Evolutionary conservation across 768 basidiomycete genomes (phyloP), one percentile per base, ranked within the genome.

Genomic region (Calocybe cyanea): DNA sequence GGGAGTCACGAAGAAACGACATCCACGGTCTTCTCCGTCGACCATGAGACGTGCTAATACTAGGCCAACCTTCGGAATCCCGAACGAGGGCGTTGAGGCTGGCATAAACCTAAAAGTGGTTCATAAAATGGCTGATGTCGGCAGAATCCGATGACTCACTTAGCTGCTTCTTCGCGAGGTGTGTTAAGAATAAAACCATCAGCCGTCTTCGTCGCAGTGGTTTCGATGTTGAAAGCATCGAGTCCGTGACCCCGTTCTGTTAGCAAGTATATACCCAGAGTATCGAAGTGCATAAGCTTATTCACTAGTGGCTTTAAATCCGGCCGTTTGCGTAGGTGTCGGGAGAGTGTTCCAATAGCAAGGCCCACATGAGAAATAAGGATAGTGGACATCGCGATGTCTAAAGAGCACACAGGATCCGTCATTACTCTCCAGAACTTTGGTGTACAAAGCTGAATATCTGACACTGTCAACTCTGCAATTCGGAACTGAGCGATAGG

Each of bases 181-280:
- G 78, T 76, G 49, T 80, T 60, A 32, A 80, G 68, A 35, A 76
- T 64, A 47, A 73, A 79, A 3, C 77, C 78, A 43, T 69, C 61
- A 4, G 60, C 38, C 2, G 70, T 72, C 45, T 64, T 66, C 0
- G 72, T 76, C 11, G 76, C 80, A 7, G 77, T 81, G 4, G 80
- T 81, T 57, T 80, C 77, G 7, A 80, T 69, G 52, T 80, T 77
- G 49, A 75, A 70, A 0, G 76, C 71, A 41, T 80, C 78, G 17
- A 80, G 59, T 7, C 77, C 79, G 47, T 81, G 80, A 1, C 75
- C 77, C 5, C 73, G 68, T 61, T 78, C 78, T 0, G 73, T 70
- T 35, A 78, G 60, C 31, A 76, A 66, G 50, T 71, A 78, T 38
- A 76, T 62, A 2, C 77, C 77, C 36, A 75, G 67, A 10, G 69